These are phyloP conservation scores for Vanrija pseudolonga DNA, from an alignment of 1,284 basidiomycete species.

Conservation along the genomic window DNA sequence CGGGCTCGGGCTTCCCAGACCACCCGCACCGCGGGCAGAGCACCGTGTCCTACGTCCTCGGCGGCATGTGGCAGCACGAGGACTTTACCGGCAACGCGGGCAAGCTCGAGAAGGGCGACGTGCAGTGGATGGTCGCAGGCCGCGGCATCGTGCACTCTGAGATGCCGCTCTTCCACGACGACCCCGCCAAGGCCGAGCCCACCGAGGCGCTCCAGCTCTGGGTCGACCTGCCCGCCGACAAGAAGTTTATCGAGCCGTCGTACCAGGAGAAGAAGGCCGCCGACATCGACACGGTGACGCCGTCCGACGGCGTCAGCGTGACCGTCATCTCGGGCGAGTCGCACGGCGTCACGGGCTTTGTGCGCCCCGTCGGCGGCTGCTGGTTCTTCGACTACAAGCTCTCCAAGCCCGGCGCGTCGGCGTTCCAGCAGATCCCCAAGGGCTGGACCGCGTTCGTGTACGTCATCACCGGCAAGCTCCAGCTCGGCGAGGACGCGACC, in stretches of 20 bases:
- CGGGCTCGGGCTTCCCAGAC: conserved; percentile 57
- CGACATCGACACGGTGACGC: conserved; percentile 60
- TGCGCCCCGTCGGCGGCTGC: conserved; percentile 83
- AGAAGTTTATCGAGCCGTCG: conserved; percentile 68
- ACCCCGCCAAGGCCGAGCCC: conserved; percentile 20
- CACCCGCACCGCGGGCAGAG: conserved; percentile 85
- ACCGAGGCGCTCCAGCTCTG: conserved; percentile 78
- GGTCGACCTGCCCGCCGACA: conserved; percentile 83
- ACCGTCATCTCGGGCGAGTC: conserved; percentile 87
- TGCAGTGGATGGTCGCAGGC: conserved; percentile 94
- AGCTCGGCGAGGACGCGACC: conserved; percentile 52
- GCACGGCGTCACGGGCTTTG: conserved; percentile 76
- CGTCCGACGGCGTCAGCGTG: conserved; percentile 67
- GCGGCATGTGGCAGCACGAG: conserved; percentile 62
- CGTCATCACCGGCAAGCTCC: conserved; percentile 61
- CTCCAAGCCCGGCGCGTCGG: conserved; percentile 58
- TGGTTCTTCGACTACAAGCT: conserved; percentile 87
- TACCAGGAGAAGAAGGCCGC: conserved; percentile 54
- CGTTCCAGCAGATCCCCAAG: conserved; percentile 80
- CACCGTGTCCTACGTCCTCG: conserved; percentile 73
- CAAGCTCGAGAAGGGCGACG: conserved; percentile 71
- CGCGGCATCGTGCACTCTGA: conserved; percentile 66
- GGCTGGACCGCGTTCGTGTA: conserved; percentile 83
- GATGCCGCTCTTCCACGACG: conserved; percentile 82
- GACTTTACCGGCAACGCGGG: conserved; percentile 88